These are phyloP conservation scores for Neoascochyta sp. DNA, from an alignment of 2,329 filamentous ascomycete genomes.

Conservation along the genomic window DNA sequence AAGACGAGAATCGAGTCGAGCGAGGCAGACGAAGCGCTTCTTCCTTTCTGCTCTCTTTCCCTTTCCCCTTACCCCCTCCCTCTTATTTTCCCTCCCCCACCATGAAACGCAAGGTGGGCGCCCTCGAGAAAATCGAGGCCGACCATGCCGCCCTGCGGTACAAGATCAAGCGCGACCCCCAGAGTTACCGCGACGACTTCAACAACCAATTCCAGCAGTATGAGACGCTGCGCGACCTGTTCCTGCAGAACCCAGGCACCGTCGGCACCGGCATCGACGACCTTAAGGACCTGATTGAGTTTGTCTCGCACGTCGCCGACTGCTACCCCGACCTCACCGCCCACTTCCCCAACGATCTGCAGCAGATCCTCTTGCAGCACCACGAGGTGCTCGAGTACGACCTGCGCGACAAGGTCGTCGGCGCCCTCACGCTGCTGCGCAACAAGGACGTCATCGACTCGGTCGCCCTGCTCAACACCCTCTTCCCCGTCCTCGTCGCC, in stretches of 20 bases:
- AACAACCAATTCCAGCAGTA: conserved; percentile 86
- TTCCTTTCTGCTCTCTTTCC: too few relatives aligned
- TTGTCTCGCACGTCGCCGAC: conserved; percentile 89
- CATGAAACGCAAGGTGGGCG: conserved; percentile 85
- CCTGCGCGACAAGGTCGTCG: conserved; percentile 89
- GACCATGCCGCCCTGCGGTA: conserved; percentile 72
- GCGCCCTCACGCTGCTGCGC: conserved; percentile 78
- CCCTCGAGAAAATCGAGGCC: conserved; percentile 92
- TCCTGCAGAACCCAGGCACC: conserved; percentile 75
- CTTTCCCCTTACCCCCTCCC: too few relatives aligned
- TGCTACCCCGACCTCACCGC: conserved; percentile 81
- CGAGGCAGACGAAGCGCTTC: too few relatives aligned
- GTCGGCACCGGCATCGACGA: conserved; percentile 76
- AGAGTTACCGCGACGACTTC: conserved; percentile 89
- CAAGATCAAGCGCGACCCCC: conserved; percentile 83
- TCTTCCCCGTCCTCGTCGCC: conserved; percentile 92
- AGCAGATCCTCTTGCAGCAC: conserved; percentile 74
- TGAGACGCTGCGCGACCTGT: conserved; percentile 85
- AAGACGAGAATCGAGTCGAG: too few relatives aligned
- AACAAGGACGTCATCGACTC: conserved; percentile 94
- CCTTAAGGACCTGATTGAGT: conserved; percentile 86
- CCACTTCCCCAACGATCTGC: conserved; percentile 75
- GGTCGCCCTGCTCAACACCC: conserved; percentile 70
- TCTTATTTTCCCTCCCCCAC: too few relatives aligned
- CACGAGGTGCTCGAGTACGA: conserved; percentile 80